Base-by-base conservation (phyloP, 176 grass and related monocot species). In the Poa annua region DNA sequence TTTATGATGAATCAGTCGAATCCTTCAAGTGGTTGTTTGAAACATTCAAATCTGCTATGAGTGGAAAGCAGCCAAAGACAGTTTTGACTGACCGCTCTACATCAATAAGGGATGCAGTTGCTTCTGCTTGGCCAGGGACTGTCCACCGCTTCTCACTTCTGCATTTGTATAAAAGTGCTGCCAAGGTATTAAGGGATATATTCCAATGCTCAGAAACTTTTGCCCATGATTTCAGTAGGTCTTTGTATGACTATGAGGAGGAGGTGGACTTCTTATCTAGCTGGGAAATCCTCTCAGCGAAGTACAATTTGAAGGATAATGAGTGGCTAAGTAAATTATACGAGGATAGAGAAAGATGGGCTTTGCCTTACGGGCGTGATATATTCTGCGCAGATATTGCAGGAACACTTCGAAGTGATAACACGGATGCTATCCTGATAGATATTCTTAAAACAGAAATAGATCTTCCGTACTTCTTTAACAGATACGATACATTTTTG, bases 21-120 rank as follows among this genome's bases (percentile, higher is more conserved):
- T 92, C 94, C 21, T 94, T 89, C 81, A 97, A 87, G 80, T 97
- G 94, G 92, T 66, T 97, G 62, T 88, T 94, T 35, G 83, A 89
- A 61, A 88, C 89, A 36, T 94, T 94, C 53, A 97, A 90, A 60
- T 88, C 72, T 34, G 89, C 94, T 48, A 94, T 92, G 94, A 80
- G 82, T 19, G 94, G 94, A 80, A 92, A 89, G 49, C 88, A 92
- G 50, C 94, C 94, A 74, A 92, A 88, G 92, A 90, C 94, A 69
- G 81, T 97, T 80, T 74, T 97, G 66, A 92, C 80, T 34, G 94
- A 85, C 74, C 85, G 71, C n/a, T 89, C 44, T 83, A 77, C 78
- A 56, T 66, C 80, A 54, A 72, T 94, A 42, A 71, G 71, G 64
- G 87, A 94, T 74, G 87, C 89, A 64, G 59, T 97, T 33, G 74